phyloP scores from a whole-genome alignment of 768 basidiomycete species.

The Kwoniella shandongensis region DNA sequence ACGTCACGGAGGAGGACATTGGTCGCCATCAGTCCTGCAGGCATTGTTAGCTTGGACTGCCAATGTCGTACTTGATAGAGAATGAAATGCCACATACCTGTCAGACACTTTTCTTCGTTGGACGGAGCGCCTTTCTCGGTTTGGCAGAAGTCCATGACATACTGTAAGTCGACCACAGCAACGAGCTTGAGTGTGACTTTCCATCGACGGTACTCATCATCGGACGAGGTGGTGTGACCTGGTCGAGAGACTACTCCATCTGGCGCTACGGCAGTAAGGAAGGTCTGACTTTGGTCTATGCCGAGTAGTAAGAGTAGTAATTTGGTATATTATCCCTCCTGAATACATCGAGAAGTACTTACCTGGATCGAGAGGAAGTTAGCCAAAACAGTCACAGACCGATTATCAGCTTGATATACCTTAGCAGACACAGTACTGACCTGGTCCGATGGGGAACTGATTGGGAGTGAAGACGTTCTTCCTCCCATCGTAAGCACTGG shows the following conservation, averaged over 20 bases:
- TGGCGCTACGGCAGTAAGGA: conserved; percentile 31
- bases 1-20: conserved; percentile 53
- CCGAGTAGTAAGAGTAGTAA: background rate
- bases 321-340: no score
- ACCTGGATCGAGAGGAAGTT: conserved; percentile 18
- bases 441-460: conserved; percentile 24
- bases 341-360: no score
- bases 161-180: conserved; percentile 42
- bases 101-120: conserved; percentile 38
- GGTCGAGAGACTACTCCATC: conserved; percentile 28
- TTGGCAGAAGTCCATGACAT: conserved; percentile 43
- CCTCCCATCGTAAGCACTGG: conserved; percentile 41
- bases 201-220: conserved; percentile 43
- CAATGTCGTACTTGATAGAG: background rate
- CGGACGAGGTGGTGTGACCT: conserved; percentile 27
- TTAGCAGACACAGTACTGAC: no score
- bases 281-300: conserved; percentile 22
- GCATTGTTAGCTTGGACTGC: background rate
- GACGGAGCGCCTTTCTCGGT: conserved; percentile 24
- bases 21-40: conserved; percentile 50
- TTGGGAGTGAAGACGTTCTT: conserved; percentile 50
- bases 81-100: conserved; percentile 23
- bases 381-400: no score
- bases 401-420: no score
- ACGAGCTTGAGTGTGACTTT: conserved; percentile 49